Evolutionary conservation across 208 protist genomes (phyloP).

Genomic region (Novymonas esmeraldas): DNA sequence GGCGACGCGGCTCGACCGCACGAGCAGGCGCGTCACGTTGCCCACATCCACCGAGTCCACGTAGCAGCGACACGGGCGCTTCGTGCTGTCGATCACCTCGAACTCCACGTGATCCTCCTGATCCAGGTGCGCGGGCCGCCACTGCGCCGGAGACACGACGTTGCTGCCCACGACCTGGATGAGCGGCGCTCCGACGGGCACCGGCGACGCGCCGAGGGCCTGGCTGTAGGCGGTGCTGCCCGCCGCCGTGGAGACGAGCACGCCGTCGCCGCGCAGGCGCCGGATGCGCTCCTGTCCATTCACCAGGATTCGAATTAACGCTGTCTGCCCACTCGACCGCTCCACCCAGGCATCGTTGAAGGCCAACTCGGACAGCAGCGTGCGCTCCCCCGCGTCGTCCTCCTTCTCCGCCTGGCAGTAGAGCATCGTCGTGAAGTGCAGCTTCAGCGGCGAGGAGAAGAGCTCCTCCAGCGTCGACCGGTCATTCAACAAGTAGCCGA

Average conservation of each 20-base stretch:
- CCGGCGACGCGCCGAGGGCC: conserved; percentile 85
- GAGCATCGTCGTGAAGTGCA: conserved; percentile 88
- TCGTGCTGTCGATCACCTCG: conserved; percentile 82
- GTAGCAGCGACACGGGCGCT: conserved; percentile 88
- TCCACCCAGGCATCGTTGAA: conserved; percentile 94
- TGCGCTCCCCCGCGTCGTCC: conserved; percentile 59
- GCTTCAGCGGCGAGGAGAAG: conserved; percentile 83
- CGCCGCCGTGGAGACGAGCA: conserved; percentile 86
- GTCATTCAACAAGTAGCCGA: conserved; percentile 89
- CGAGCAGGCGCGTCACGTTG: conserved; percentile 79
- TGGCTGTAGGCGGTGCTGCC: conserved; percentile 90
- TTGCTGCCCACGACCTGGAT: conserved; percentile 92
- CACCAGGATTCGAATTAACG: conserved; percentile 87
- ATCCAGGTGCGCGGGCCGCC: conserved; percentile 84
- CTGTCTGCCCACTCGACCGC: conserved; percentile 88
- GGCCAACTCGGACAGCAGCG: conserved; percentile 79
- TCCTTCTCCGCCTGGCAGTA: conserved; percentile 88
- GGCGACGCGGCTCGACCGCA: conserved; percentile 85
- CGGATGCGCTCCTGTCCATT: conserved; percentile 89
- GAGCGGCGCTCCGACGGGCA: conserved; percentile 84
- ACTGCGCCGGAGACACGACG: conserved; percentile 88
- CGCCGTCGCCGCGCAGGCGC: conserved; percentile 82
- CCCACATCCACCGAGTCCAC: conserved; percentile 89
- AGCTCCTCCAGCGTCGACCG: conserved; percentile 79
- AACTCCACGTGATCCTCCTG: conserved; percentile 91